Evolutionary conservation across 1,284 basidiomycete genomes (phyloP), one percentile per base, ranked within the genome.

Genomic region (Puccinia coronata): DNA sequence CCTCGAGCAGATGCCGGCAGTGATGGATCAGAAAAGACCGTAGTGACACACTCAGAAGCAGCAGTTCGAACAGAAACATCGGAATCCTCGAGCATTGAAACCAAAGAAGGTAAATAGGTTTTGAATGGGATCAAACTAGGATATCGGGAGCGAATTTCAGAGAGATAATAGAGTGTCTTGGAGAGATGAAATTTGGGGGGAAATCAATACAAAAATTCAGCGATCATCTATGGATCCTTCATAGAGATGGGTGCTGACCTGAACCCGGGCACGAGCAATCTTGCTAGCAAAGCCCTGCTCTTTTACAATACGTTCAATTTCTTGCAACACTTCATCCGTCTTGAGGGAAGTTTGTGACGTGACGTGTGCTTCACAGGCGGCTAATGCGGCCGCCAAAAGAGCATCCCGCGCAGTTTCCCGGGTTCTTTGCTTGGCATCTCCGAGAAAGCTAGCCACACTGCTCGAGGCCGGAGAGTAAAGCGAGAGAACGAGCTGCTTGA

Each of bases 61-160:
- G 91, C 92, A 81, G 95, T 92, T 53, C 97, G 91, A 70, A 99
- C 96, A 83, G 90, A 90, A 4, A 92, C 90, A 85, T 99, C 96
- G 0, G 92, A 91, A 86, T 99, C 96, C 87, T 97, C 93, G 31
- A 99, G 89, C 59, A 92, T 88, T 78, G 92, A 92, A 23, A 98
- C 93, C 63, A 99, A 90, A 31, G 89, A 87, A 0, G 92, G 87
- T 41, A 97, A 89, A 86, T 93, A 96, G 1, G 93, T 90, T 73
- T 92, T 90, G 67, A 99, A 89, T 18, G 94, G 94, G 83, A 97
- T 92, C 74, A 90, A 89, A 77, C 90, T 92, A 89, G 70, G 87
- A 85, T 59, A 90, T 89, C 43, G 57, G 49, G 81, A 77, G 25
- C 76, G 65, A 20, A 80, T 75, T 36, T 76, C 92, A 90, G 83